These are phyloP conservation scores for Pichia rugopelliculosa DNA, from an alignment of 805 yeast genomes.

Conservation along the genomic window DNA sequence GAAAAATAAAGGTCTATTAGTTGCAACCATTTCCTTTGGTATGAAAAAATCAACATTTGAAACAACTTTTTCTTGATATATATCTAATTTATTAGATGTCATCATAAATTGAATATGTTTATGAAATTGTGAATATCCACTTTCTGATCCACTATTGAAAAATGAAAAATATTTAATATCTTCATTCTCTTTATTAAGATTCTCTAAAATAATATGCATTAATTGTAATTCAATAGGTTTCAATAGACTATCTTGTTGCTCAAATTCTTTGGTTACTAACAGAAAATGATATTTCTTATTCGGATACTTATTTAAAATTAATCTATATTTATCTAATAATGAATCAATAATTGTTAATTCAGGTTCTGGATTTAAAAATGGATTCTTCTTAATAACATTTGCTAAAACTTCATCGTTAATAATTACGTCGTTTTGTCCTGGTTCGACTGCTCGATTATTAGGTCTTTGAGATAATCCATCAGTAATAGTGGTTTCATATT, in stretches of 20 bases:
- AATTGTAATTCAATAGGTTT: constrained; percentile 62
- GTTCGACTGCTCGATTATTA: constrained; percentile 28
- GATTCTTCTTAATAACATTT: constrained; percentile 40
- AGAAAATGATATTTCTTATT: constrained; percentile 73
- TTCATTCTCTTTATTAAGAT: constrained; percentile 34
- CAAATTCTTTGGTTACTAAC: constrained; percentile 67
- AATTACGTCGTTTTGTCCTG: constrained; percentile 25
- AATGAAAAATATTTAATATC: constrained; percentile 59
- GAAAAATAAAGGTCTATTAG: constrained; percentile 54
- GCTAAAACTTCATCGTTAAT: constrained; percentile 30
- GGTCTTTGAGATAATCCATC: constrained; percentile 29
- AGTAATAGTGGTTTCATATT: constrained; percentile 28
- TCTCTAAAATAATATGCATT: constrained; percentile 46
- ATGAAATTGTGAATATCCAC: constrained; percentile 95
- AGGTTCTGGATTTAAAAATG: constrained; percentile 77
- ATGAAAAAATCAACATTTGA: constrained; percentile 41
- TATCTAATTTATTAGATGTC: constrained; percentile 50
- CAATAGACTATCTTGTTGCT: constrained; percentile 65
- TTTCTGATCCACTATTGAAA: constrained; percentile 78
- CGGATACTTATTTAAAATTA: constrained; percentile 84
- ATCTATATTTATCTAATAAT: constrained; percentile 45
- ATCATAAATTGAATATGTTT: constrained; percentile 84
- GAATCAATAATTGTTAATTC: constrained; percentile 54
- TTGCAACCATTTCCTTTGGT: constrained; percentile 36
- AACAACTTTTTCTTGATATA: constrained; percentile 49